Base-by-base conservation (phyloP, 169 alveolate species). In the Plasmodium blacklocki region DNA sequence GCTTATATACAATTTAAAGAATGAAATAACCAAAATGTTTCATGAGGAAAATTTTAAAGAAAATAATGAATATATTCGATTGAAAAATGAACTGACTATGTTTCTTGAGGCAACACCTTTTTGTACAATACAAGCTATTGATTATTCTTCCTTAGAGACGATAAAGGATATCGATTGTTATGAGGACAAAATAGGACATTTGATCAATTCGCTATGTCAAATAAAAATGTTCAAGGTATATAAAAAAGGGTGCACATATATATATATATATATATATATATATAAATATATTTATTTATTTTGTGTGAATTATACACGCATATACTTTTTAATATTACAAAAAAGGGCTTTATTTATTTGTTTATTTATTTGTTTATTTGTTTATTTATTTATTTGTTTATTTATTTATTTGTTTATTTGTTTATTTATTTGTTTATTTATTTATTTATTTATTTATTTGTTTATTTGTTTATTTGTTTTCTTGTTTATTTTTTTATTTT, bases 101-200 rank as follows among this genome's bases (percentile, higher is more conserved):
- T 56, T 52, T 72, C 73, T 66, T 9, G 90, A 80, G 56, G 90
- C 90, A 26, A 80, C 85, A 15, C 26, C 90, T 21, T 80, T 80
- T 21, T 80, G 80, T 62, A 56, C 83, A 23, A 23, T 80, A 49
- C 90, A 80, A n/a, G 90, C 90, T 18, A 67, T 80, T 32, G 90
- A 80, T 71, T 67, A 67, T 18, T 78, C 90, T 56, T 58, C 73
- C 32, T 59, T 64, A 23, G 90, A 80, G 23, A 18, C 52, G 52
- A 80, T 80, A 67, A 80, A 72, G 60, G 83, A 71, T 26, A 26
- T 19, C n/a, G 12, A 9, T 11, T 52, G 29, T 1, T 60, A 67
- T 56, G 90, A 67, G 18, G 73, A 68, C 21, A 68, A 80, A 62
- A 14, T 80, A 29, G 83, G 70, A 63, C 26, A 80, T n/a, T 39